Evolutionary conservation across 163 green algal species (phyloP), one percentile per base, ranked within the genome.

Genomic region (Prototheca wickerhamii): DNA sequence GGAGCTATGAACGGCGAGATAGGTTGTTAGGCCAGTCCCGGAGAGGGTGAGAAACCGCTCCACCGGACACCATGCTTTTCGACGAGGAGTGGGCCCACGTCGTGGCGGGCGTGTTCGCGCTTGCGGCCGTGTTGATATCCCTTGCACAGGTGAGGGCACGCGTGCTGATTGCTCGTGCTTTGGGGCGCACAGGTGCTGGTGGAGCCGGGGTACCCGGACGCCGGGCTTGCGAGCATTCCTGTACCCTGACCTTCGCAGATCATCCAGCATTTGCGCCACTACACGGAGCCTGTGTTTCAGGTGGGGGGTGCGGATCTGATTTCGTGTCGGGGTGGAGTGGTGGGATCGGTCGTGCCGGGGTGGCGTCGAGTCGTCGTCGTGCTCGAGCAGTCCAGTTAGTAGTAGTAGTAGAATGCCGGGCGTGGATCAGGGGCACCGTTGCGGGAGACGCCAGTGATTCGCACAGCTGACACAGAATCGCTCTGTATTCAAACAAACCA

Each of bases 221-320:
- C 28, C 30, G 2, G 23, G 4, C 35, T 43, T 21, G 37, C 53
- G 3, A 21, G n/a, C 33, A 21, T 31, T 37, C 56, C 42, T 61
- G 23, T 4, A 3, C 20, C 32, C 7, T 61, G 15, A 40, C 18
- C 56, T 28, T 59, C 59, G 55, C 89, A 96, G 79, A 95, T 96
- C 58, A 53, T 87, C 2, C 76, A 78, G 33, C 91, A 97, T 66
- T 61, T 97, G 26, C 66, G 77, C 12, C 85, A 93, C 64, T 97
- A 97, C 65, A 94, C 87, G 8, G 76, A 94, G 60, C 91, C 91
- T 1, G 66, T 93, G 18, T 95, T 88, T 49, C 87, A 95, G 80
- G 86, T 88, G 55, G 30, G 65, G 0, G 2, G 23, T n/a, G 42
- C 23, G 17, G 17, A 21, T 49, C 12, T 15, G 40, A 15, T 49